Evolutionary conservation across 768 basidiomycete species (phyloP), one percentile per base, ranked within the genome.

Genomic region (Macrolepiota fuliginosa): DNA sequence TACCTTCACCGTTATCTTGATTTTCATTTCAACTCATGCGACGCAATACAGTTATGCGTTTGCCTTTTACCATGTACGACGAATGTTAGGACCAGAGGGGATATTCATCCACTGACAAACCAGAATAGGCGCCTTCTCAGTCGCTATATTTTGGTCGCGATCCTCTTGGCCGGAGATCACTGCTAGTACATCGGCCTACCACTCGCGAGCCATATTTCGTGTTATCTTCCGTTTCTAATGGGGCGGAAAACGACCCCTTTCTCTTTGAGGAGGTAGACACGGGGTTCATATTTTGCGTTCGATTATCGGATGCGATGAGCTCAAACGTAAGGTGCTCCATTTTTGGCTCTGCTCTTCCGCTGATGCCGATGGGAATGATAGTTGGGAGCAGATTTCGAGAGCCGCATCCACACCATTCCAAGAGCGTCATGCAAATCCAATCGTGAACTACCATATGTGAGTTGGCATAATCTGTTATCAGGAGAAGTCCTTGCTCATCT

Each of bases 141-240:
- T 79, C 72, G 35, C 67, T 96, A 9, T 91, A 84, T 73, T 94
- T 89, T 68, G 89, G 81, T 15, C 81, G 92, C 56, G 94, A 96
- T 72, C 92, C 92, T 2, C 81, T 95, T 2, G 94, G 94, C 6
- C 83, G 94, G 39, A 83, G 94, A 51, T 95, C 94, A n/a, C 79
- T 96, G 6, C 76, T 96, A 6, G 76, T 92, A 35, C 90, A 90
- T 61, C 77, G 72, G 61, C 89, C 89, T 29, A 81, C 80, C 13
- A 40, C 63, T 1, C 54, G 57, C 17, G 73, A 73, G 4, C 86
- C 89, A 0, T 81, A 80, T 62, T 76, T 93, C 46, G 68, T 91
- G 35, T 73, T 94, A 27, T 71, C 86, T 7, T 94, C 92, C 0
- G 86, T 86, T 3, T 88, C 90, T 4, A 70, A 76, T 22, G 88